A percentile compares a stretch with the other conserved stretches of the same genome.
These are phyloP conservation scores for Beta macrorhiza DNA, from an alignment of 179 eudicot genomes.

Conservation along the genomic window DNA sequence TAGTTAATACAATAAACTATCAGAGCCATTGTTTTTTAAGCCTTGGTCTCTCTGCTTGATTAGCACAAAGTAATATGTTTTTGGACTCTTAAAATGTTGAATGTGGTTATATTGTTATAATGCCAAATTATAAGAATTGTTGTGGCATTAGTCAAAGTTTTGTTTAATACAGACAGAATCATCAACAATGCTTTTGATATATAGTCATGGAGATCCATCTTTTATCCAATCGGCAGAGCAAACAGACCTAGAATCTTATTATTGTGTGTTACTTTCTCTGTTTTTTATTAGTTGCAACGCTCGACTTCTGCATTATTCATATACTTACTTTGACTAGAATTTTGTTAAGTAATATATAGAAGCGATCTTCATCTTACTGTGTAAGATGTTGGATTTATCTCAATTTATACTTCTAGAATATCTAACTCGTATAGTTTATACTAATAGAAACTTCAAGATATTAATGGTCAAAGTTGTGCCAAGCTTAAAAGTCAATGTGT, in stretches of 20 bases:
- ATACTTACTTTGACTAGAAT: too few species aligned
- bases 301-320: too few species aligned
- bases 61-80: background rate
- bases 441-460: too few species aligned
- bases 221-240: background rate
- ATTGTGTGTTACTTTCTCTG: background rate
- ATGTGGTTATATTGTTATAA: background rate
- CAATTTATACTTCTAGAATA: too few species aligned
- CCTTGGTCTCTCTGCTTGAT: background rate
- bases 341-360: too few species aligned
- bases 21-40: background rate
- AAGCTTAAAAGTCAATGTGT: too few species aligned
- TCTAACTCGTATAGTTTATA: too few species aligned
- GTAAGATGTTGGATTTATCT: too few species aligned
- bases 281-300: too few species aligned
- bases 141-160: background rate
- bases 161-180: background rate
- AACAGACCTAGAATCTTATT: background rate
- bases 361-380: too few species aligned
- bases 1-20: too few species aligned
- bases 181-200: background rate
- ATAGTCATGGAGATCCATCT: background rate
- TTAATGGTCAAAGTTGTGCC: too few species aligned
- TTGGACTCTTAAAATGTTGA: background rate
- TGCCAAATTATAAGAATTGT: background rate